These are phyloP conservation scores for Bryopsis sp. DNA, from an alignment of 139 green algal genomes.

Conservation along the genomic window DNA sequence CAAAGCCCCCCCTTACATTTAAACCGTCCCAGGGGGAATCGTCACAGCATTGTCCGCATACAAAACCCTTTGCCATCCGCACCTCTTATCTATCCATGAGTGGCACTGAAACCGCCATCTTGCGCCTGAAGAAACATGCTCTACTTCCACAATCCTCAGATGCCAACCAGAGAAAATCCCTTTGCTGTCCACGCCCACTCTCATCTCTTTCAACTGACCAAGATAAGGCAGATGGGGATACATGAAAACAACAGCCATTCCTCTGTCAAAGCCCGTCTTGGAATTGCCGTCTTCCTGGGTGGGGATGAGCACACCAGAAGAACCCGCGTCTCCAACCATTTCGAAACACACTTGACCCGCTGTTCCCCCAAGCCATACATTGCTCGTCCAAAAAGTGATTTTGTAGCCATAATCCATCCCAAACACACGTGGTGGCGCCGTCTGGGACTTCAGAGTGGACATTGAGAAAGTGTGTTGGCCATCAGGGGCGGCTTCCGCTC, in stretches of 20 bases:
- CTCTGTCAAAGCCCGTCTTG: slow-evolving; percentile 19
- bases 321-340: slow-evolving; percentile 50
- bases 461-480: too few relatives aligned
- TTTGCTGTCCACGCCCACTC: slow-evolving; percentile 43
- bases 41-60: neutral
- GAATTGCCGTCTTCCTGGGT: too few relatives aligned
- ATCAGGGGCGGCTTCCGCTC: too few relatives aligned
- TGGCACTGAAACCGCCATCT: slow-evolving; percentile 48
- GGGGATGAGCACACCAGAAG: slow-evolving; percentile 29
- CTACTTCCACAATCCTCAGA: slow-evolving; percentile 43
- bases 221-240: slow-evolving; percentile 48
- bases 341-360: slow-evolving; percentile 52
- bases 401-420: neutral
- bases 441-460: too few relatives aligned
- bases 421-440: too few relatives aligned
- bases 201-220: slow-evolving; percentile 35
- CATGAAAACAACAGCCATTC: slow-evolving; percentile 39
- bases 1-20: too few relatives aligned
- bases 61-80: slow-evolving; percentile 37
- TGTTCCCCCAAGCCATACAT: slow-evolving; percentile 14
- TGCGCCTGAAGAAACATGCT: slow-evolving; percentile 35
- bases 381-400: neutral
- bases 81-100: slow-evolving; percentile 45
- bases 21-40: too few relatives aligned
- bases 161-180: slow-evolving; percentile 58